Evolutionary conservation across 495 filamentous ascomycete genomes (phyloP).

Genomic region (Sordaria brevicollis): DNA sequence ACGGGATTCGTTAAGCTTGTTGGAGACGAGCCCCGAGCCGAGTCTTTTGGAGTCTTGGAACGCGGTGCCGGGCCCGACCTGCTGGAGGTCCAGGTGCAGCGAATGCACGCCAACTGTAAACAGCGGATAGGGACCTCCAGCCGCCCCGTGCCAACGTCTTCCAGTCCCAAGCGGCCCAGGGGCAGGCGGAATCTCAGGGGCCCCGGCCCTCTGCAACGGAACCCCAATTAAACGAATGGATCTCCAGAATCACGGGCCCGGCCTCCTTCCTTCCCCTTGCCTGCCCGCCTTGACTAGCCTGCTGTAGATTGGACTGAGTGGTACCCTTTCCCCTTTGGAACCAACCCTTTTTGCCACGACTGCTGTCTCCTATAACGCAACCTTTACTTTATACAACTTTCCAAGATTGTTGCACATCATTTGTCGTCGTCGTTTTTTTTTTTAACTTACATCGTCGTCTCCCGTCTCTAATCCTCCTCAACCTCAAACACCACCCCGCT

Average conservation of each 20-base stretch:
- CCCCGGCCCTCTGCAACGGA: not conserved
- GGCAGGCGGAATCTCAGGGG: not conserved
- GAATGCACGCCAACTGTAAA: not conserved
- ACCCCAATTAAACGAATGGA: constrained; percentile 5
- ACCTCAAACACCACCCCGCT: not conserved
- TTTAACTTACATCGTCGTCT: not conserved
- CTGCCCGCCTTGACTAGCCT: not conserved
- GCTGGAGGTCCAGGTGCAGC: no score
- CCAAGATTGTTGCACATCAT: not conserved
- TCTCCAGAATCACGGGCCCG: not conserved
- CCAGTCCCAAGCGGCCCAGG: not conserved
- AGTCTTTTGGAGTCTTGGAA: not conserved
- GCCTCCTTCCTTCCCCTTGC: not conserved
- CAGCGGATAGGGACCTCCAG: not conserved
- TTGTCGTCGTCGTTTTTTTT: not conserved
- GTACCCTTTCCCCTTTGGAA: not conserved
- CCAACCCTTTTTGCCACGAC: constrained; percentile 2
- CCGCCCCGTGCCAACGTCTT: not conserved
- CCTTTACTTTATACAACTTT: not conserved
- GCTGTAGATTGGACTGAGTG: no score
- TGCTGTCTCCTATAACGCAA: not conserved
- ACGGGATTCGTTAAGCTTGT: not conserved
- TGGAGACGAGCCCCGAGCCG: not conserved
- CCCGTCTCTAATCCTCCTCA: not conserved
- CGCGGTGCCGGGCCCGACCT: not conserved